Base-by-base conservation (phyloP, 2,329 filamentous ascomycete genomes). In the Fusarium miscanthi region DNA sequence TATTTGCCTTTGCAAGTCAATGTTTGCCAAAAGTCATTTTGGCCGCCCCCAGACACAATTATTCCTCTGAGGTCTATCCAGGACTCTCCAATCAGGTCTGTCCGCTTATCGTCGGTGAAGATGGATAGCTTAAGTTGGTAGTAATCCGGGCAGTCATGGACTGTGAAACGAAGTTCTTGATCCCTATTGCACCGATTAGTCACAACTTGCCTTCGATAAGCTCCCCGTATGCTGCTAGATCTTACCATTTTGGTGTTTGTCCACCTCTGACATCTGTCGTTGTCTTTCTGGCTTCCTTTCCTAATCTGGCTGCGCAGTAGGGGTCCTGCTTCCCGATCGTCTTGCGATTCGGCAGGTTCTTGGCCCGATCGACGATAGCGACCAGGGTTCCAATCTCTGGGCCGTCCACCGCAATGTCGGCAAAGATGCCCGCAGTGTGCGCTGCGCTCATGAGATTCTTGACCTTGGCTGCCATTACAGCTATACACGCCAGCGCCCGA, bases 291-390 rank as follows among this genome's bases (percentile, higher is more conserved):
- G 96, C 96, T 83, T 98, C 95, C 82, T 99, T 99, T 38, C 95
- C 96, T 49, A 99, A 85, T 59, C 96, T 88, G 37, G 94, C 95
- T 41, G 96, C 96, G 83, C 95, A 98, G 82, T 98, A 99, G 1
- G 96, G 95, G 80, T 98, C 95, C 84, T 99, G 96, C 84, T 99
- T 99, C 62, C 96, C 96, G 86, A 99, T 98, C 10, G 94, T 96
- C 86, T 97, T 97, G 76, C 94, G 87, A 84, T 99, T 99, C 56
- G 96, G 96, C 75, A 99, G 85, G 81, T 99, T 99, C 89, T 97
- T 98, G 58, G 95, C 96, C 75, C 95, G 90, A 84, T 99, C 96
- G 78, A 98, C 90, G 77, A 99, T 92, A 63, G 94, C 89, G 51
- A 99, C 94, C 76, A 99, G 86, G 4, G 95, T 98, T 75, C 96